phyloP scores from a whole-genome alignment of 2,329 filamentous ascomycete genomes.

The Claviceps maximensis region DNA sequence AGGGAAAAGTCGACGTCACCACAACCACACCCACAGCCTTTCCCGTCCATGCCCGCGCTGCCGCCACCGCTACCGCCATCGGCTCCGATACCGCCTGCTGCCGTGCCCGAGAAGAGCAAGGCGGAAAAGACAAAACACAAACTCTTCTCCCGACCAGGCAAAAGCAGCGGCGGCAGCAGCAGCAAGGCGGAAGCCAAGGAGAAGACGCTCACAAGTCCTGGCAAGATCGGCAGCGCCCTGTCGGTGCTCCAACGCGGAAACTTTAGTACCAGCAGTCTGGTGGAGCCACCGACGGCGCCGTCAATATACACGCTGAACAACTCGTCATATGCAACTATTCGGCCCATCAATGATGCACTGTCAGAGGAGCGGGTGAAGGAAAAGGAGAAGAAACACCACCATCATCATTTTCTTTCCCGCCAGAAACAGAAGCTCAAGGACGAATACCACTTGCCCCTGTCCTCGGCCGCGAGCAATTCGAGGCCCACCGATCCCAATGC shows the following conservation, averaged over 20 bases:
- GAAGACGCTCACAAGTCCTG: constrained; percentile 58
- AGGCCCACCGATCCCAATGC: constrained; percentile 61
- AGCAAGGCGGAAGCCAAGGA: constrained; percentile 51
- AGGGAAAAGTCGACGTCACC: constrained; percentile 23
- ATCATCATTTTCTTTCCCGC: constrained; percentile 66
- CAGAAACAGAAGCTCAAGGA: constrained; percentile 71
- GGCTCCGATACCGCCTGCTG: constrained; percentile 22
- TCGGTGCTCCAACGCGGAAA: constrained; percentile 53
- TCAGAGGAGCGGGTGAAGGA: constrained; percentile 34
- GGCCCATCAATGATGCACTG: constrained; percentile 40
- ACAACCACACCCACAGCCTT: constrained; percentile 21
- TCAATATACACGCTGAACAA: constrained; percentile 66
- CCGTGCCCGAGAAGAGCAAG: constrained; percentile 41
- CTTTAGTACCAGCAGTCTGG: constrained; percentile 58
- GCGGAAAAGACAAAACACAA: constrained; percentile 65
- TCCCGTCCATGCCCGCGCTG: constrained; percentile 21
- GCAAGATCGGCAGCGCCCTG: constrained; percentile 54
- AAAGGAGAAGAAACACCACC: constrained; percentile 64
- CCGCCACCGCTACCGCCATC: constrained; percentile 23
- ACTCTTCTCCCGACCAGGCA: constrained; percentile 65
- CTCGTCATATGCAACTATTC: constrained; percentile 62
- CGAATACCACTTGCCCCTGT: constrained; percentile 58
- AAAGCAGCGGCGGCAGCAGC: constrained; percentile 48
- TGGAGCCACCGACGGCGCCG: constrained; percentile 42
- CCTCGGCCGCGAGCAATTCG: constrained; percentile 65